phyloP scores from a whole-genome alignment of 208 protist genomes.

The Trypanosoma brucei region DNA sequence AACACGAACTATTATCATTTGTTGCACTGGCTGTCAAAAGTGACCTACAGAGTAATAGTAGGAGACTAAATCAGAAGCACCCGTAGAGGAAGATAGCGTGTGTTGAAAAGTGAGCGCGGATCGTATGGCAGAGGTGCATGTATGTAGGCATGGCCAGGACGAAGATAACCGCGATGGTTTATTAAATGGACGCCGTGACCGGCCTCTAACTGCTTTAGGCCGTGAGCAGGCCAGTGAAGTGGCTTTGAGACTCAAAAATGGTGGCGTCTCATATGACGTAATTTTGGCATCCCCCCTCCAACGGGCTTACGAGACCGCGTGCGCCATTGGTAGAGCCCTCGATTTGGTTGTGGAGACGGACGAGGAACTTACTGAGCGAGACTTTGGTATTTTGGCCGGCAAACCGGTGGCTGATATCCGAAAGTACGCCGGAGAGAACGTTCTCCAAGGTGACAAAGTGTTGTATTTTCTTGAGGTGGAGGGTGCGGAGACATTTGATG shows the following conservation, averaged over 20 bases:
- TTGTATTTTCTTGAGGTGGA: slow-evolving; percentile 79
- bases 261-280: slow-evolving; percentile 38
- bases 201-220: slow-evolving; percentile 70
- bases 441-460: slow-evolving; percentile 76
- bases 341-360: slow-evolving; percentile 38
- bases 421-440: slow-evolving; percentile 55
- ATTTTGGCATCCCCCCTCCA: slow-evolving; percentile 79
- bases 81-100: no score
- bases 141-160: slow-evolving; percentile 89
- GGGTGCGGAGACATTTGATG: slow-evolving; percentile 73
- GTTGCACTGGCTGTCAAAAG: no score
- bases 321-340: slow-evolving; percentile 40
- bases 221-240: slow-evolving; percentile 52
- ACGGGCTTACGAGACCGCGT: slow-evolving; percentile 64
- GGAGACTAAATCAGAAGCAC: no score
- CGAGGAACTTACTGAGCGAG: slow-evolving; percentile 75
- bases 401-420: slow-evolving; percentile 68
- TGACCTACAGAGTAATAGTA: no score
- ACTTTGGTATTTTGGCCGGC: slow-evolving; percentile 83
- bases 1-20: no score
- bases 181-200: slow-evolving; percentile 83
- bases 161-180: slow-evolving; percentile 76
- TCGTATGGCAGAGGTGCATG: slow-evolving; percentile 53
- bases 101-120: no score
- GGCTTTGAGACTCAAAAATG: slow-evolving; percentile 43